Conservation (phyloP, 2,329 filamentous ascomycete species). For the Botryosphaeria agaves region DNA sequence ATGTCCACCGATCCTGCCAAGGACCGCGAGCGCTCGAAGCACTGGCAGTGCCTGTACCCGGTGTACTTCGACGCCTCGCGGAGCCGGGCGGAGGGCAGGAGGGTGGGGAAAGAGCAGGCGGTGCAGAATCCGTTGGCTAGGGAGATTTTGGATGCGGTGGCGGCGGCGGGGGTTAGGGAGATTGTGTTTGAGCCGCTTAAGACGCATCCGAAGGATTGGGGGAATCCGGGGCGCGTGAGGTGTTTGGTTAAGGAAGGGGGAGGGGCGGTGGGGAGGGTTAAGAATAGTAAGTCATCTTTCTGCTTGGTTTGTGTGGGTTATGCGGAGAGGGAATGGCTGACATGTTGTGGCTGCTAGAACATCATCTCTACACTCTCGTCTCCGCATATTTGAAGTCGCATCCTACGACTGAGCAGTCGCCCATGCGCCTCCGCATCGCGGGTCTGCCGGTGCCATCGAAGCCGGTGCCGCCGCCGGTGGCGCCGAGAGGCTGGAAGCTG, state of each 20-base stretch:
- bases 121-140: slow-evolving; percentile 74
- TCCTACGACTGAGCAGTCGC: slow-evolving; percentile 57
- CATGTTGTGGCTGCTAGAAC: slow-evolving; percentile 37
- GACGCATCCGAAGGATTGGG: slow-evolving; percentile 92
- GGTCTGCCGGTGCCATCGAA: slow-evolving; percentile 51
- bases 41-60: slow-evolving; percentile 83
- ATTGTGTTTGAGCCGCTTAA: slow-evolving; percentile 82
- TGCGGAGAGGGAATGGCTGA: too few relatives aligned
- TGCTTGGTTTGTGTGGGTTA: not conserved
- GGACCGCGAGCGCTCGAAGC: slow-evolving; percentile 42
- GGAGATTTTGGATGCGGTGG: slow-evolving; percentile 77
- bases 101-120: slow-evolving; percentile 55
- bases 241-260: slow-evolving; percentile 53
- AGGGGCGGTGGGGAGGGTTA: slow-evolving; percentile 33
- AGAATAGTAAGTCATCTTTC: slow-evolving; percentile 42
- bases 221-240: slow-evolving; percentile 80
- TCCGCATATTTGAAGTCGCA: slow-evolving; percentile 58
- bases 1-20: slow-evolving; percentile 20
- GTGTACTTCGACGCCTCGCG: slow-evolving; percentile 79
- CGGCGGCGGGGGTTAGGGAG: slow-evolving; percentile 48
- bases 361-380: slow-evolving; percentile 73
- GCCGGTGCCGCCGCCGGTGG: slow-evolving; percentile 47
- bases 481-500: slow-evolving; percentile 82
- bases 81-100: slow-evolving; percentile 61
- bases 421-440: slow-evolving; percentile 54